Percentiles rank a stretch among this genome's conserved stretches.
phyloP scores from a whole-genome alignment of 2,329 filamentous ascomycete genomes.

The Trichoderma breve region DNA sequence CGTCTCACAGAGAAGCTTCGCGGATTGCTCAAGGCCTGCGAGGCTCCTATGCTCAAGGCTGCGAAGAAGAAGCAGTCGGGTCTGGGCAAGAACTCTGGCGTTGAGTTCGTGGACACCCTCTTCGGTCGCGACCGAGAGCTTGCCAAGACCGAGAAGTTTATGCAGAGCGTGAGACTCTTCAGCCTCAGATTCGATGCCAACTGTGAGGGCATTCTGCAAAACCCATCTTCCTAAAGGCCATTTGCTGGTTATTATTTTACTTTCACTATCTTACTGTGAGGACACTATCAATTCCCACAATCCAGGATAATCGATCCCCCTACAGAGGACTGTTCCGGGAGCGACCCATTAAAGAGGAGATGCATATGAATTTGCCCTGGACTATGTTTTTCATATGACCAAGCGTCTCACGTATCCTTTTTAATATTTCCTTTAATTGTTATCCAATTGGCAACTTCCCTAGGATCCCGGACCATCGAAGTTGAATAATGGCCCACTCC shows the following conservation, averaged over 20 bases:
- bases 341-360: conserved; percentile 17
- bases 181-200: conserved; percentile 94
- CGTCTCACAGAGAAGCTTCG: conserved; percentile 82
- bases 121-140: conserved; percentile 90
- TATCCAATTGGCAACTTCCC: conserved; percentile 18
- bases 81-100: conserved; percentile 87
- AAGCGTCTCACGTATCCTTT: conserved; percentile 12
- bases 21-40: conserved; percentile 83
- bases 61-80: conserved; percentile 66
- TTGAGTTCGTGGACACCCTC: conserved; percentile 93
- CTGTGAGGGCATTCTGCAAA: conserved; percentile 80
- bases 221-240: conserved; percentile 51
- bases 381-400: conserved; percentile 1
- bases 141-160: conserved; percentile 86
- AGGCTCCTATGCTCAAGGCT: conserved; percentile 91
- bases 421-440: conserved; percentile 23
- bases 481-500: conserved; percentile 7
- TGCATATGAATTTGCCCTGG: conserved; percentile 14
- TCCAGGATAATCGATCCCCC: conserved; percentile 15
- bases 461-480: conserved; percentile 18
- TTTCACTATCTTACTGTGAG: background rate
- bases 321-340: conserved; percentile 7
- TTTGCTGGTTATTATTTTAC: background rate
- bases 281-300: background rate
- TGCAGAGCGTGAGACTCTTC: conserved; percentile 85